These are phyloP conservation scores for Globisporangium paroecandrum DNA, from an alignment of 352 stramenopile species.

Conservation along the genomic window DNA sequence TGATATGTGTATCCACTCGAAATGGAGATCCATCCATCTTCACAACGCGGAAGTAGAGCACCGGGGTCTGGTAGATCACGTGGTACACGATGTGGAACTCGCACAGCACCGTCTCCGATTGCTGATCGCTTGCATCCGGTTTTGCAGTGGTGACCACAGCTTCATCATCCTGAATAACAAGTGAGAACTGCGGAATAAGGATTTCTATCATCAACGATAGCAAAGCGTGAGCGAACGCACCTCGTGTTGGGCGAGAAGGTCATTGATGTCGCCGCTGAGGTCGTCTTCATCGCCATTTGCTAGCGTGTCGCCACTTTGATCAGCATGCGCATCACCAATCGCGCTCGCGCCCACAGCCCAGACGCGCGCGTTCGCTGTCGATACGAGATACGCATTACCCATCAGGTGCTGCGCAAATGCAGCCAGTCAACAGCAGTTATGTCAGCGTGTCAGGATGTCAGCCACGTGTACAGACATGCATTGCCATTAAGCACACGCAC, in stretches of 20 bases:
- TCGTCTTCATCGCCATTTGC: neutral
- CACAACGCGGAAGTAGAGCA: slow-evolving; percentile 62
- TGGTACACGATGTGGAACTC: slow-evolving; percentile 86
- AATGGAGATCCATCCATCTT: slow-evolving; percentile 41
- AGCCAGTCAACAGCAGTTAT: neutral
- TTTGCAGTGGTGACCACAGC: slow-evolving; percentile 4
- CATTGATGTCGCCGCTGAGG: slow-evolving; percentile 7
- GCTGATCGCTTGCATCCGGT: neutral
- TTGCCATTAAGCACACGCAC: neutral
- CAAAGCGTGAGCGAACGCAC: slow-evolving; percentile 3
- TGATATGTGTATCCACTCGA: slow-evolving; percentile 17
- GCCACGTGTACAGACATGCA: neutral
- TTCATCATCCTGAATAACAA: slow-evolving; percentile 1
- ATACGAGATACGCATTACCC: slow-evolving; percentile 68
- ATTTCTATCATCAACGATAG: neutral
- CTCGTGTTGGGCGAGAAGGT: slow-evolving; percentile 13
- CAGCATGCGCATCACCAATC: slow-evolving; percentile 1
- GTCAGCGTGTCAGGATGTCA: neutral
- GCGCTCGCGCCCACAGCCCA: slow-evolving; percentile 3
- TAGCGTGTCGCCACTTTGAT: neutral
- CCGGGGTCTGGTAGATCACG: slow-evolving; percentile 65
- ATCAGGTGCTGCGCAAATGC: slow-evolving; percentile 39
- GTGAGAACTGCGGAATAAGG: neutral
- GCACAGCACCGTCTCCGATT: slow-evolving; percentile 34
- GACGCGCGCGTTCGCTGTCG: slow-evolving; percentile 31